phyloP scores from a whole-genome alignment of 805 yeast species.

The Wickerhamomyces bovis region DNA sequence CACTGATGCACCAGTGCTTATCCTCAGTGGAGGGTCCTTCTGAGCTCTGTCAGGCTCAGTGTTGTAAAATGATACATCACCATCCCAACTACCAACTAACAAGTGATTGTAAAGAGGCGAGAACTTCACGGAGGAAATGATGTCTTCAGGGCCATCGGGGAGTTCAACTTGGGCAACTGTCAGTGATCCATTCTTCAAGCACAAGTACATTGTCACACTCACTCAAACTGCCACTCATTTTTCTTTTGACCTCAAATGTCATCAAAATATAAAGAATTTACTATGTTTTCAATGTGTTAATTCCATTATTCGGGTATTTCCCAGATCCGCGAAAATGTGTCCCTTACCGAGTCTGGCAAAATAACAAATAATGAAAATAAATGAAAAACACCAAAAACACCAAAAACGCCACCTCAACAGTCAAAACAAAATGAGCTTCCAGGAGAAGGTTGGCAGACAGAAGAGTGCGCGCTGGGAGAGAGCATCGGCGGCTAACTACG shows the following conservation, averaged over 20 bases:
- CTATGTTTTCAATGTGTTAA: no score
- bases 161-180: slow-evolving; percentile 10
- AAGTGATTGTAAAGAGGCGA: slow-evolving; percentile 33
- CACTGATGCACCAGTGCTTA: slow-evolving; percentile 12
- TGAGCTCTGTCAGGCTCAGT: slow-evolving; percentile 25
- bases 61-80: slow-evolving; percentile 39
- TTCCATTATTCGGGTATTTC: no score
- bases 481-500: slow-evolving; percentile 33
- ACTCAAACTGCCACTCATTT: not conserved
- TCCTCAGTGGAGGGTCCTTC: slow-evolving; percentile 21
- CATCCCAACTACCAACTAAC: slow-evolving; percentile 55
- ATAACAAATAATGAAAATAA: no score
- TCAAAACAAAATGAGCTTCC: slow-evolving; percentile 5
- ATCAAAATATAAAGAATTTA: no score
- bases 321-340: not conserved
- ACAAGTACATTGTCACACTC: no score
- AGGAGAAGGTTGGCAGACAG: slow-evolving; percentile 28
- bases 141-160: slow-evolving; percentile 29
- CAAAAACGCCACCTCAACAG: not conserved
- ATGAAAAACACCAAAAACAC: no score
- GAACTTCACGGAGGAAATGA: slow-evolving; percentile 38
- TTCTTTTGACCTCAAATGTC: not conserved
- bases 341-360: no score
- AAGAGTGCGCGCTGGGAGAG: slow-evolving; percentile 37
- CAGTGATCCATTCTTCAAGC: not conserved